Evolutionary conservation across 352 stramenopile genomes (phyloP), one percentile per base, ranked within the genome.

Genomic region (Phytophthora niederhauseri): DNA sequence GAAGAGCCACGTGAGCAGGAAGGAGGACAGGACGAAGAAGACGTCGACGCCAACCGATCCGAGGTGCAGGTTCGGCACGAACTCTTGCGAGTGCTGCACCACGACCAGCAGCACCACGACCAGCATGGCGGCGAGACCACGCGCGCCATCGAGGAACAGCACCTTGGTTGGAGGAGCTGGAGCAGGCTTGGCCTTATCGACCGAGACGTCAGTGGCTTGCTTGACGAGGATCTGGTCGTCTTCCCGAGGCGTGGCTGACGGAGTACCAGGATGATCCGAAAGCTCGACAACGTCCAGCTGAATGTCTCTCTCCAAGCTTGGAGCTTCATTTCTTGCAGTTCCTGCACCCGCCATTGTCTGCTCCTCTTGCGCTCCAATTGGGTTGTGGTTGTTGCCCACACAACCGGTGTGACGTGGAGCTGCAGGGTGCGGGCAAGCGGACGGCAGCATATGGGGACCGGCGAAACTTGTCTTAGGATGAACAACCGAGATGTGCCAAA

Each of bases 21-120:
- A 67, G 9, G 68, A 71, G 36, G 66, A 73, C 12, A 73, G 54
- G 4, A 73, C 60, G 52, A 75, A 67, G n/a, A 75, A 75, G 43
- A 67, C 54, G 38, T 71, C 54, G 7, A 71, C 61, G 9, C 56
- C 63, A 8, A 72, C 45, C 11, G 66, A 68, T 60, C 66, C 66
- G 11, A 55, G 14, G 48, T 68, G 66, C 9, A 68, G 52, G 26
- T 59, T 22, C 28, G 58, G 59, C 30, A 64, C 54, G 38, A 69
- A 73, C 31, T 68, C 60, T 15, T 64, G 4, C 0, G 66, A 61
- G 53, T 72, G 66, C 28, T 72, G 66, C 9, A 64, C 53, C 19
- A 72, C 66, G 8, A 72, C 66, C 30, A 72, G 66, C 43, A 72
- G 66, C 9, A 64, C 53, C 19, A 72, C 66, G 8, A 72, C 66